Percentiles rank a stretch among this genome's conserved stretches.
Conservation (phyloP, 2,329 filamentous ascomycete genomes). For the Ophiocordyceps camponoti-saundersi region DNA sequence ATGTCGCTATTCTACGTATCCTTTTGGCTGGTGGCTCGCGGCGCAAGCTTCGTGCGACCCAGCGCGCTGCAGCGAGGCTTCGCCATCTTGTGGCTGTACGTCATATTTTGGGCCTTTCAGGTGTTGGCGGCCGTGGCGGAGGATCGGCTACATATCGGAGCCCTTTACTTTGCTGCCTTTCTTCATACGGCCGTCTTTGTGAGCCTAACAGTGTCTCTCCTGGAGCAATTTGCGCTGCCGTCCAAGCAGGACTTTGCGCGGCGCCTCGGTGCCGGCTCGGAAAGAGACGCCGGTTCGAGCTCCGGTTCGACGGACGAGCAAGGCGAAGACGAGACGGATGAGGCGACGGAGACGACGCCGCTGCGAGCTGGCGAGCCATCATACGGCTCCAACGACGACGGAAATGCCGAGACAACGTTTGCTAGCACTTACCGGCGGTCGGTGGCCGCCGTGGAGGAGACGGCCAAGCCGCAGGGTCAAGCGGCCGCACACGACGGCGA, state of each 20-base stretch:
- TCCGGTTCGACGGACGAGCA: conserved; percentile 2
- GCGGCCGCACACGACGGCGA: conserved; percentile 45
- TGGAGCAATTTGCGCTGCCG: conserved; percentile 65
- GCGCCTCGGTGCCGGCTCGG: conserved; percentile 24
- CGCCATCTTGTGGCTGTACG: conserved; percentile 68
- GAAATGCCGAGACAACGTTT: conserved; percentile 29
- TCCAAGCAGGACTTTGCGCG: conserved; percentile 52
- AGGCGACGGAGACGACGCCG: conserved; percentile 35
- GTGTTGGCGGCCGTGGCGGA: conserved; percentile 60
- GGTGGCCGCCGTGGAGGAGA: conserved; percentile 12
- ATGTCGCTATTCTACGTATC: conserved; percentile 62
- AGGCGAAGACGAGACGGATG: conserved; percentile 9
- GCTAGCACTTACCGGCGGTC: conserved; percentile 37
- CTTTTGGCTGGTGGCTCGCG: conserved; percentile 69
- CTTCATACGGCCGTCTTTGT: conserved; percentile 62
- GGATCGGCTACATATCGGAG: conserved; percentile 53
- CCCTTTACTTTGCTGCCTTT: conserved; percentile 69
- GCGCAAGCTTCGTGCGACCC: conserved; percentile 64
- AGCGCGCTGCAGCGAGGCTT: conserved; percentile 76
- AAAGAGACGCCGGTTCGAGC: background rate
- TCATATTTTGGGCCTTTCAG: conserved; percentile 54
- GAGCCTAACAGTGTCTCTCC: conserved; percentile 55
- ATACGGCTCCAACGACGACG: conserved; percentile 18
- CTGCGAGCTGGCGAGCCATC: conserved; percentile 21
- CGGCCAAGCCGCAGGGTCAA: conserved; percentile 8